A percentile compares a stretch with the other conserved stretches of the same genome.
phyloP scores from a whole-genome alignment of 2,329 filamentous ascomycete species.

The Colletotrichum lindemuthianum region DNA sequence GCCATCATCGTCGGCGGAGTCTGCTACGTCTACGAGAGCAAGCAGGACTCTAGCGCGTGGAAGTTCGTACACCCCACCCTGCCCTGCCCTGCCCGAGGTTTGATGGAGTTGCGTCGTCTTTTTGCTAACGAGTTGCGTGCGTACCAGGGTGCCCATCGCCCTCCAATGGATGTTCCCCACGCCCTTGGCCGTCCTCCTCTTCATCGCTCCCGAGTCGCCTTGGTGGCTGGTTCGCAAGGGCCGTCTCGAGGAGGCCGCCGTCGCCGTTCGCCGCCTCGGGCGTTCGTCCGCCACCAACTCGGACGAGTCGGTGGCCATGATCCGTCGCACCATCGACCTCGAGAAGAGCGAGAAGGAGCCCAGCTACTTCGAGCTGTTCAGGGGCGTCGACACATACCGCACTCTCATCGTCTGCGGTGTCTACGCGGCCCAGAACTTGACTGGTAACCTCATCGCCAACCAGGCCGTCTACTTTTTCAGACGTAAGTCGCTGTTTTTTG shows the following conservation, averaged over 20 bases:
- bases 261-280: conserved; percentile 59
- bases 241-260: conserved; percentile 54
- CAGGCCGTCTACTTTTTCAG: conserved; percentile 71
- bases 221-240: conserved; percentile 67
- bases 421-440: conserved; percentile 69
- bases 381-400: conserved; percentile 63
- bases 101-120: conserved; percentile 33
- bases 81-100: conserved; percentile 4
- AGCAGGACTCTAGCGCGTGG: conserved; percentile 38
- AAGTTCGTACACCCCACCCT: conserved; percentile 13
- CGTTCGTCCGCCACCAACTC: conserved; percentile 37
- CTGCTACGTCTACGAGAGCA: conserved; percentile 62
- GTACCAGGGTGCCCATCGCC: conserved; percentile 60
- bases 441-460: conserved; percentile 71
- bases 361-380: conserved; percentile 61
- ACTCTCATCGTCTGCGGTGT: conserved; percentile 66
- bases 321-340: conserved; percentile 62
- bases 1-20: conserved; percentile 68
- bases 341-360: conserved; percentile 60
- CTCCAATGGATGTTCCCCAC: conserved; percentile 70
- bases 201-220: conserved; percentile 61
- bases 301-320: conserved; percentile 38
- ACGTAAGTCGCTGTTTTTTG: conserved; percentile 48
- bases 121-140: conserved; percentile 43
- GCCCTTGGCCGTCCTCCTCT: conserved; percentile 60